Evolutionary conservation across 495 filamentous ascomycete genomes (phyloP).

Genomic region (Pseudevernia furfuracea): DNA sequence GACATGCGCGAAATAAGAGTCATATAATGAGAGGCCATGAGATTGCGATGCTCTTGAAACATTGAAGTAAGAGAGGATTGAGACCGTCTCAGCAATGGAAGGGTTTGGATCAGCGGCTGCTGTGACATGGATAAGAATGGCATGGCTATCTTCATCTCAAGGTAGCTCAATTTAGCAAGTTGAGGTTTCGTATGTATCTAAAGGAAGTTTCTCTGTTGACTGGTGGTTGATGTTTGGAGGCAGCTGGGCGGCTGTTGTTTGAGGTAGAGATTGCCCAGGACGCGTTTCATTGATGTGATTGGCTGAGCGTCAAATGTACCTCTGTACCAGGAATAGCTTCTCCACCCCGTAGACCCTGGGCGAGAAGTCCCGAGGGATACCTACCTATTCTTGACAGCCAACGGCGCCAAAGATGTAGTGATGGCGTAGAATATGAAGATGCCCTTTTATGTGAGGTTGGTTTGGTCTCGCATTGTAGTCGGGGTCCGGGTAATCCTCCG

Average conservation of each 20-base stretch:
- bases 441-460: background rate
- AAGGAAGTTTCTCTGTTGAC: background rate
- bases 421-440: too few species aligned
- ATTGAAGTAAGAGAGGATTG: conserved; percentile 6
- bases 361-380: background rate
- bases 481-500: too few species aligned
- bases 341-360: too few species aligned
- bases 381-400: background rate
- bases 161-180: background rate
- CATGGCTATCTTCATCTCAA: conserved; percentile 3
- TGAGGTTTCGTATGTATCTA: conserved; percentile 11
- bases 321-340: conserved; percentile 10
- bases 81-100: conserved; percentile 16
- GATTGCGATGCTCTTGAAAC: conserved; percentile 17
- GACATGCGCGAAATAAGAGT: conserved; percentile 9
- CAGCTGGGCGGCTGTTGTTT: conserved; percentile 18
- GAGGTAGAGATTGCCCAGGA: conserved; percentile 1
- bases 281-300: conserved; percentile 12
- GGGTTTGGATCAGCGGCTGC: conserved; percentile 20
- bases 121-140: conserved; percentile 16
- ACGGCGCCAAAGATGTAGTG: background rate
- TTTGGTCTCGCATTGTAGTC: too few species aligned
- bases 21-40: conserved; percentile 21
- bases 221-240: conserved; percentile 13
- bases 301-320: background rate